Evolutionary conservation across 352 stramenopile genomes (phyloP).

Genomic region (Pythium myriotylum): DNA sequence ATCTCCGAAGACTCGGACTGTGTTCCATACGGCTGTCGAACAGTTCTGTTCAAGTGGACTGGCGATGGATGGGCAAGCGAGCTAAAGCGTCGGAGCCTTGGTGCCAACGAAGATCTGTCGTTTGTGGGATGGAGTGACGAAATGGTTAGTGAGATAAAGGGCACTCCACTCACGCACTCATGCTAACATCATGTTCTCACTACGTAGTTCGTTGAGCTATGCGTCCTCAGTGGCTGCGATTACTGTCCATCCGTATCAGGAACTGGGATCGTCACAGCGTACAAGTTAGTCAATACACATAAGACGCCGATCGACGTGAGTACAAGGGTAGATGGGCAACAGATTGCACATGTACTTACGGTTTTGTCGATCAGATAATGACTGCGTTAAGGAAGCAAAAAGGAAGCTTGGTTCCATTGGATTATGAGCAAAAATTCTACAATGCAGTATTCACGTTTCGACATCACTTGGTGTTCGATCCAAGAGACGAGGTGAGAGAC

Average conservation of each 20-base stretch:
- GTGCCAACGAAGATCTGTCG: slow-evolving; percentile 78
- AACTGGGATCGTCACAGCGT: slow-evolving; percentile 84
- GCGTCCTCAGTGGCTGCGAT: slow-evolving; percentile 88
- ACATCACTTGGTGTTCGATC: slow-evolving; percentile 89
- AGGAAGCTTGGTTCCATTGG: slow-evolving; percentile 32
- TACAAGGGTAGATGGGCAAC: not conserved
- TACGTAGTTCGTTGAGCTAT: slow-evolving; percentile 76
- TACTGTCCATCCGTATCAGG: slow-evolving; percentile 81
- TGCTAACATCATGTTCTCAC: not conserved
- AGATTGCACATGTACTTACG: no score
- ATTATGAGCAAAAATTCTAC: slow-evolving; percentile 56
- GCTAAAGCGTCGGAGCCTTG: slow-evolving; percentile 80
- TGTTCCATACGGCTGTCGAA: slow-evolving; percentile 93
- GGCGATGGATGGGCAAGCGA: slow-evolving; percentile 85
- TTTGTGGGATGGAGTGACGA: slow-evolving; percentile 87
- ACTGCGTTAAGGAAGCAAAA: slow-evolving; percentile 57
- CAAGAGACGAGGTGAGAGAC: slow-evolving; percentile 56
- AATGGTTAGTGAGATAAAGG: slow-evolving; percentile 52
- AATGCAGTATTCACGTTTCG: slow-evolving; percentile 83
- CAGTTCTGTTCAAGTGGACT: slow-evolving; percentile 94
- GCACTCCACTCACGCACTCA: slow-evolving; percentile 1
- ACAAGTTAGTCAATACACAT: slow-evolving; percentile 66
- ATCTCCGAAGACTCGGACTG: slow-evolving; percentile 97
- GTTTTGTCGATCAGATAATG: slow-evolving; percentile 45
- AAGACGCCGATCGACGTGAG: slow-evolving; percentile 44